Conservation (phyloP, 257 asterid species). For the Lycium barbarum region DNA sequence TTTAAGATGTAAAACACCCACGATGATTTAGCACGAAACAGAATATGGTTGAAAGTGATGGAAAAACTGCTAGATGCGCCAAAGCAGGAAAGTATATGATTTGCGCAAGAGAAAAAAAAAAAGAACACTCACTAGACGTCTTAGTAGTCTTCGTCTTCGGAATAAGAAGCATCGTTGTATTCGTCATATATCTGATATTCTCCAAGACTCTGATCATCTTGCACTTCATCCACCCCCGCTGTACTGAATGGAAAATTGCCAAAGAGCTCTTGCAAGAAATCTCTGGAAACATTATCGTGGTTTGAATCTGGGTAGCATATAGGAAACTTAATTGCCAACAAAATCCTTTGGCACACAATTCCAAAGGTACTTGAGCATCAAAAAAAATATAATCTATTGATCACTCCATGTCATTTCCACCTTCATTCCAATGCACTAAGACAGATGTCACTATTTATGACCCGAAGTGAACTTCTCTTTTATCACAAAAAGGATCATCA, state of each 20-base stretch:
- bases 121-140: slow-evolving; percentile 10
- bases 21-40: not conserved
- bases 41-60: not conserved
- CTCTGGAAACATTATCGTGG: slow-evolving; percentile 67
- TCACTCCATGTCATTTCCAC: not conserved
- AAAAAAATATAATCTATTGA: not conserved
- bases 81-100: not conserved
- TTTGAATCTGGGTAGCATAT: slow-evolving; percentile 55
- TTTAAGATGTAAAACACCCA: not conserved
- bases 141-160: slow-evolving; percentile 66
- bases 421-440: not conserved
- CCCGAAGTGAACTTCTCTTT: not conserved
- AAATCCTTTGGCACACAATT: not conserved
- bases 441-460: not conserved
- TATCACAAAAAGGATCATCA: not conserved
- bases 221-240: slow-evolving; percentile 47
- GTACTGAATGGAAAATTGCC: slow-evolving; percentile 71
- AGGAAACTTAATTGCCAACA: slow-evolving; percentile 45
- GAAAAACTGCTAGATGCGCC: not conserved
- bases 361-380: not conserved
- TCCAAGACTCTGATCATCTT: slow-evolving; percentile 54
- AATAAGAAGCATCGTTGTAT: slow-evolving; percentile 56
- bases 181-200: slow-evolving; percentile 82
- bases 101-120: not conserved
- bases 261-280: slow-evolving; percentile 84